Base-by-base conservation (phyloP, 2,329 filamentous ascomycete species). In the Alternaria sp. region DNA sequence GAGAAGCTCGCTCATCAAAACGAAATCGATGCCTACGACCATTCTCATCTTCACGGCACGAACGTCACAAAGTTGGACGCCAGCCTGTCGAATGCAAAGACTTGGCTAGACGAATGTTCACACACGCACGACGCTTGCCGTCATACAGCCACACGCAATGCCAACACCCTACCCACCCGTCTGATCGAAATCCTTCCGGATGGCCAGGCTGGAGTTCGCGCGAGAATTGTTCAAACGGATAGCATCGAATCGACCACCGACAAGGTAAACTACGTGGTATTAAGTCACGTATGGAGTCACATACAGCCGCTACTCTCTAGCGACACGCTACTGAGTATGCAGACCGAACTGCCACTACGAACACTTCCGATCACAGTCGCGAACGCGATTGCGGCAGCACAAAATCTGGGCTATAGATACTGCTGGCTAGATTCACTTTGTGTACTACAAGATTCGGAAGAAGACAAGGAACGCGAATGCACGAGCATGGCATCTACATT, bases 381-480 rank as follows among this genome's bases (percentile, higher is more conserved):
- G 10, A 60, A 71, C 46, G 75, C 73, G 6, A 72, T 77, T 40
- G 41, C 62, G 28, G 63, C 69, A 26, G 65, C 69, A 4, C 62
- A 66, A 14, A 59, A 57, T 10, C 64, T 76, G 10, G 75, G 74
- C 42, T 66, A 67, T 55, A 66, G 71, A 10, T 77, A 77, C 54
- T 58, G 74, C 34, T 77, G 74, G 74, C 44, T 70, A 23, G 75
- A 77, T 53, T 69, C 68, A 1, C 72, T 77, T 8, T 77, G 75
- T 46, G 56, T 77, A 4, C n/a, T 73, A 2, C 75, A 77, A 49
- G 73, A 77, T 34, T 73, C 69, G 1, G 60, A 70, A 13, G 60
- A 63, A 37, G 72, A 77, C 54, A 74, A 72, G 58, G 61, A 60
- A 55, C 58, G 53, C 28, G 73, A 77, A 59, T 77, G 72, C 60